Conservation (phyloP, 768 basidiomycete species). For the Kondoa subrosea region DNA sequence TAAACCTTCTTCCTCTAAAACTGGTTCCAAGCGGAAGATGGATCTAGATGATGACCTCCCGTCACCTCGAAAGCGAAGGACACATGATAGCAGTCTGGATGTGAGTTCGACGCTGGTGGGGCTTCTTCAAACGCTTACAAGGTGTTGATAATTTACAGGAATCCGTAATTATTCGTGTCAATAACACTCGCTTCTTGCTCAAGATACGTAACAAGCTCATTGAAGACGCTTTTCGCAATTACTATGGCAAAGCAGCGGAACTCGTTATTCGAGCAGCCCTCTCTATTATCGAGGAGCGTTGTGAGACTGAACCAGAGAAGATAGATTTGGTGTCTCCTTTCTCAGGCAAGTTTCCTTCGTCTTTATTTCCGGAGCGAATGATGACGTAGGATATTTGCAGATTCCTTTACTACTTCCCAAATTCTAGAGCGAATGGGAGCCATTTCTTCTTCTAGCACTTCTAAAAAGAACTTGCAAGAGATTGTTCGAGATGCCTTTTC, state of each 20-base stretch:
- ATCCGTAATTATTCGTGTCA: not conserved
- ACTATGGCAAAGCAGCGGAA: not conserved
- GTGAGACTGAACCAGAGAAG: not conserved
- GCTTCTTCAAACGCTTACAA: no score
- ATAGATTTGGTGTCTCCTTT: not conserved
- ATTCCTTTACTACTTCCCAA: not conserved
- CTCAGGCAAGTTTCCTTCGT: not conserved
- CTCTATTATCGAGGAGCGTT: not conserved
- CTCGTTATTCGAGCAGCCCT: slow-evolving; percentile 3
- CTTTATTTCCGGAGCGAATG: not conserved
- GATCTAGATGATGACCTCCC: not conserved
- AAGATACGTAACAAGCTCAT: not conserved
- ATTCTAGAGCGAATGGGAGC: not conserved
- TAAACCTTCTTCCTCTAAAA: not conserved
- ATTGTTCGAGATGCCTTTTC: not conserved
- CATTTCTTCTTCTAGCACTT: not conserved
- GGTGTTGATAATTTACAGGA: no score
- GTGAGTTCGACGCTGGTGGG: not conserved
- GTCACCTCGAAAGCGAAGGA: not conserved
- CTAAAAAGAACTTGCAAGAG: not conserved
- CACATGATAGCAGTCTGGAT: not conserved
- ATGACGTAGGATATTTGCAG: not conserved
- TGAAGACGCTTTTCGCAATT: not conserved
- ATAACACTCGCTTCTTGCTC: not conserved
- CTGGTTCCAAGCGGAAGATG: not conserved